These are phyloP conservation scores for Globisporangium radiosum DNA, from an alignment of 352 stramenopile species.

Conservation along the genomic window DNA sequence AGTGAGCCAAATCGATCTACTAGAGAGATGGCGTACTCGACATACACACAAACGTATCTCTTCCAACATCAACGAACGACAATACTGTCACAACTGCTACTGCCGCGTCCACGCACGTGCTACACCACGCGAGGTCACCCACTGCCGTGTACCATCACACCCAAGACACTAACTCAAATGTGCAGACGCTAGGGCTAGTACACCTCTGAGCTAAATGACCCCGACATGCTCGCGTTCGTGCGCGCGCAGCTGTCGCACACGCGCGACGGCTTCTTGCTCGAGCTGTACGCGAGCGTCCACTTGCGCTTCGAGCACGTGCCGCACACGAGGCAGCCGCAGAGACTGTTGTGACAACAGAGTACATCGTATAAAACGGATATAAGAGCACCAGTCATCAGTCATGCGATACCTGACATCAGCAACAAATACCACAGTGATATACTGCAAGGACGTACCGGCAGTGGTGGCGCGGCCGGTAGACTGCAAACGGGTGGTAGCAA, in stretches of 20 bases:
- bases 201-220: constrained; percentile 18
- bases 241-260: constrained; percentile 68
- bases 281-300: constrained; percentile 71
- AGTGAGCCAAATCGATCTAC: too few species aligned
- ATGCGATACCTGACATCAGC: background rate
- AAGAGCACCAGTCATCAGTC: background rate
- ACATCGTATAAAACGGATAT: background rate
- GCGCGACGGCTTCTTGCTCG: constrained; percentile 72
- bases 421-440: background rate
- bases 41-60: too few species aligned
- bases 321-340: constrained; percentile 78
- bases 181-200: background rate
- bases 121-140: too few species aligned
- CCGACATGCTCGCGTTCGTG: constrained; percentile 33
- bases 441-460: constrained; percentile 42
- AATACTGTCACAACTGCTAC: too few species aligned
- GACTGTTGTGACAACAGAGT: constrained; percentile 24
- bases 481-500: constrained; percentile 72
- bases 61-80: too few species aligned
- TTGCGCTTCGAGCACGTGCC: constrained; percentile 75
- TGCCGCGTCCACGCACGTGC: too few species aligned
- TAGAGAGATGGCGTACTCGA: too few species aligned
- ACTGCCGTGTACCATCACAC: too few species aligned
- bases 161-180: too few species aligned
- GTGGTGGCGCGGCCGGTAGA: constrained; percentile 79